Evolutionary conservation across 2,329 filamentous ascomycete genomes (phyloP).

Genomic region (Scedosporium dehoogii): DNA sequence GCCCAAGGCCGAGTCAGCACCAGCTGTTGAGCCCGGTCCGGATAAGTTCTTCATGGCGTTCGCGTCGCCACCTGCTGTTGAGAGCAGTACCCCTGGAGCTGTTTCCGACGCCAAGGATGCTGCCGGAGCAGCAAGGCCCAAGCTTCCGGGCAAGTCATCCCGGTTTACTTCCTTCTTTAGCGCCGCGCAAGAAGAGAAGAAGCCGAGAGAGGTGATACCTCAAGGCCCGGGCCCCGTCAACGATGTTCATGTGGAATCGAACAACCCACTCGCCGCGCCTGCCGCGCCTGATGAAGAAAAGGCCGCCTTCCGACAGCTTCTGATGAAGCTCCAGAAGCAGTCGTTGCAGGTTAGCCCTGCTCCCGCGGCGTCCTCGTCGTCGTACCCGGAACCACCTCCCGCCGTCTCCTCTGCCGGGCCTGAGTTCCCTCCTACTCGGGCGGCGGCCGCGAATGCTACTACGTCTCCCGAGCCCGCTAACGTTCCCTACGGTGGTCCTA

Average conservation of each 20-base stretch:
- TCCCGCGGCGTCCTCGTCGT: conserved; percentile 17
- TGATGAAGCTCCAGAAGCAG: conserved; percentile 68
- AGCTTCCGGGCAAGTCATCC: conserved; percentile 56
- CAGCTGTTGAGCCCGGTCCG: conserved; percentile 55
- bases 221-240: conserved; percentile 7
- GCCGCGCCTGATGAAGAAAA: conserved; percentile 57
- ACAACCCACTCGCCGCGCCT: conserved; percentile 24
- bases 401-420: conserved; percentile 7
- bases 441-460: conserved; percentile 13
- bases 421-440: conserved; percentile 4
- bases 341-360: conserved; percentile 31
- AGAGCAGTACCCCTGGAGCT: conserved; percentile 19
- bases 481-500: not conserved
- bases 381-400: conserved; percentile 17
- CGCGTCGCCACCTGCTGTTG: conserved; percentile 28
- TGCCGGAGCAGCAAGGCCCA: conserved; percentile 28
- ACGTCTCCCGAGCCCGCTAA: not conserved
- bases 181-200: conserved; percentile 15
- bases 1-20: conserved; percentile 46
- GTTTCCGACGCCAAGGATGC: conserved; percentile 27
- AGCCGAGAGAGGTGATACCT: conserved; percentile 3
- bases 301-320: conserved; percentile 72
- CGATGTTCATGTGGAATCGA: conserved; percentile 3
- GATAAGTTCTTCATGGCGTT: conserved; percentile 69
- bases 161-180: conserved; percentile 78